phyloP scores from a whole-genome alignment of 345 rosid genomes.

The Dovyalis caffra region DNA sequence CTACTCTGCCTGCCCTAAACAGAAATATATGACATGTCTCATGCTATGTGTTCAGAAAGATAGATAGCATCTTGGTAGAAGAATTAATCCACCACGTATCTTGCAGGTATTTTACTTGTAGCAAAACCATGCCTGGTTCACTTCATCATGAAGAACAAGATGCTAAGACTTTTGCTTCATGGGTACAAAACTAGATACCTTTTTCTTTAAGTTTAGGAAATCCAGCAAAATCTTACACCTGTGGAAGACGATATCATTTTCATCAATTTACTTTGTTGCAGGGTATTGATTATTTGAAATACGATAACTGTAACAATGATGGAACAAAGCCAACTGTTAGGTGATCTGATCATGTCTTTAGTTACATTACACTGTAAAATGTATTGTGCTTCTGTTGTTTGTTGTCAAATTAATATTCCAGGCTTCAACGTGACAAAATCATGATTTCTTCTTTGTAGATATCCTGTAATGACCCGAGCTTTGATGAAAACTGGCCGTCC shows the following conservation, averaged over 20 bases:
- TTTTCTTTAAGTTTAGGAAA: neutral
- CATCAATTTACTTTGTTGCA: neutral
- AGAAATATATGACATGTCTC: neutral
- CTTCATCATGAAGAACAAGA: slow-evolving; percentile 85
- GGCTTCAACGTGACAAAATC: too few species aligned
- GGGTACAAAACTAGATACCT: slow-evolving; percentile 45
- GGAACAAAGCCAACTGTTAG: slow-evolving; percentile 21
- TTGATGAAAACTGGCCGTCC: slow-evolving; percentile 30
- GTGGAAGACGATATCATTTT: neutral
- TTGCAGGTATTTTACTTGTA: slow-evolving; percentile 74
- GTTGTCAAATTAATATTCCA: too few species aligned
- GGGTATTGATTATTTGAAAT: slow-evolving; percentile 31
- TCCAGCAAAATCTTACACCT: neutral
- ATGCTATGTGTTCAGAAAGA: too few species aligned
- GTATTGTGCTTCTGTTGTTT: neutral
- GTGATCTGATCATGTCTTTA: neutral
- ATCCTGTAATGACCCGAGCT: slow-evolving; percentile 33
- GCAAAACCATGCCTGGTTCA: slow-evolving; percentile 90
- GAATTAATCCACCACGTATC: neutral
- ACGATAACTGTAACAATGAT: slow-evolving; percentile 21
- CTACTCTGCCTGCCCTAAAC: neutral
- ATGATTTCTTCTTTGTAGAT: slow-evolving; percentile 5
- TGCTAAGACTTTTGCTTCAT: slow-evolving; percentile 83
- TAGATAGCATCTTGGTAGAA: too few species aligned
- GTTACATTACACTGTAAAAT: neutral